Evolutionary conservation across 192 early-diverging fungal species (phyloP).

Genomic region (Entomortierella lignicola): DNA sequence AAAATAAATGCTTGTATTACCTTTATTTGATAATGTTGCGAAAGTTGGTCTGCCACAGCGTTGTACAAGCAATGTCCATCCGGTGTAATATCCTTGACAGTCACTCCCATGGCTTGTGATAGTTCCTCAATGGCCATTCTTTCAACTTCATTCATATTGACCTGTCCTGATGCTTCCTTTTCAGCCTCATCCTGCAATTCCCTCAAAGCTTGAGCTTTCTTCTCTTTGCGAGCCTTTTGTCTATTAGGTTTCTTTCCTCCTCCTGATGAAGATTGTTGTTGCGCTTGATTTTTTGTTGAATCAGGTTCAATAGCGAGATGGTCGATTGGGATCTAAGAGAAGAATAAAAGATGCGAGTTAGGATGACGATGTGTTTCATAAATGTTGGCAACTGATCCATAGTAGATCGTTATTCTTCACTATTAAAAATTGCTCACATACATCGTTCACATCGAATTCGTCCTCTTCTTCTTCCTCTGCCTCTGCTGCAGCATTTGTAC

Average conservation of each 20-base stretch:
- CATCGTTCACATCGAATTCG: slow-evolving; percentile 47
- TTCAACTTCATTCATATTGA: slow-evolving; percentile 83
- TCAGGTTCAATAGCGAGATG: slow-evolving; percentile 27
- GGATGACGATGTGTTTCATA: too few relatives aligned
- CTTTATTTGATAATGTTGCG: slow-evolving; percentile 60
- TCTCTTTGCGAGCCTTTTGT: slow-evolving; percentile 73
- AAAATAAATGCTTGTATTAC: slow-evolving; percentile 18
- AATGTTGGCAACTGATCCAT: too few relatives aligned
- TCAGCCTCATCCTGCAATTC: slow-evolving; percentile 79
- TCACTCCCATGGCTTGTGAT: slow-evolving; percentile 65
- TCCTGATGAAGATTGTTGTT: slow-evolving; percentile 9
- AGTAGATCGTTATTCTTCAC: too few relatives aligned
- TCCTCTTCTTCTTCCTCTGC: slow-evolving; percentile 32
- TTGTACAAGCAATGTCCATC: slow-evolving; percentile 98
- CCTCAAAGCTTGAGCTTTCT: slow-evolving; percentile 77
- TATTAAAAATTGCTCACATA: slow-evolving; percentile 19
- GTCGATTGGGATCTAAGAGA: slow-evolving; percentile 44
- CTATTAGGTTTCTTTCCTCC: slow-evolving; percentile 48
- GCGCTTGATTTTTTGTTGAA: slow-evolving; percentile 24
- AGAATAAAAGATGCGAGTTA: background rate
- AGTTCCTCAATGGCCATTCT: slow-evolving; percentile 71
- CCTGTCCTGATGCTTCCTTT: slow-evolving; percentile 77
- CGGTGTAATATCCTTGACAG: slow-evolving; percentile 76
- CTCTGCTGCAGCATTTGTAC: background rate
- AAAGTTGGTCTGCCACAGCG: slow-evolving; percentile 87